Conservation (phyloP, 179 eudicot species). For the Beta corolliflora region DNA sequence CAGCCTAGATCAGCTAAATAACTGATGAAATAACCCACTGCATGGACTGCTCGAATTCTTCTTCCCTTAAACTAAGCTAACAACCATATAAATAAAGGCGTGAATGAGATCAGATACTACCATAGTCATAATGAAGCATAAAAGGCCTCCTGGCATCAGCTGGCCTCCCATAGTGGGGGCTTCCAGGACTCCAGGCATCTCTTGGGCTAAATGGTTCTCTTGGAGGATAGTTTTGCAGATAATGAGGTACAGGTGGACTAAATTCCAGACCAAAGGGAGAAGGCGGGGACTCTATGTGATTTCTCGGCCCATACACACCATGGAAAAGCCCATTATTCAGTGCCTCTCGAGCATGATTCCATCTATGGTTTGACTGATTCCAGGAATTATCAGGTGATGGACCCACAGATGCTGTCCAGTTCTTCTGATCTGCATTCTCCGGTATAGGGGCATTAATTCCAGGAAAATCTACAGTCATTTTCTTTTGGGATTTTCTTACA, state of each 20-base stretch:
- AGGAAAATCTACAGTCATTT: constrained; percentile 71
- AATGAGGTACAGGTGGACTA: constrained; percentile 25
- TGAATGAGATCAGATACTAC: constrained; percentile 31
- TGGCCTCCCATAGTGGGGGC: constrained; percentile 52
- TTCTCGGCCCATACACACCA: constrained; percentile 37
- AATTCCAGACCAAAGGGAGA: constrained; percentile 21
- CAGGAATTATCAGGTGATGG: constrained; percentile 32
- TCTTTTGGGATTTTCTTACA: constrained; percentile 41
- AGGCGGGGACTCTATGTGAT: constrained; percentile 12
- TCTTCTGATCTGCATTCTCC: constrained; percentile 63
- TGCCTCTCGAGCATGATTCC: constrained; percentile 31
- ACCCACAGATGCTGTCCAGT: constrained; percentile 52
- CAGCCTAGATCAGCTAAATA: not conserved
- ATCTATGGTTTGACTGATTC: constrained; percentile 37
- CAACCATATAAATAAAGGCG: not conserved
- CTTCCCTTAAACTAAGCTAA: constrained; percentile 9
- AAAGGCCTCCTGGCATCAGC: constrained; percentile 41
- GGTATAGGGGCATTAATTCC: constrained; percentile 90
- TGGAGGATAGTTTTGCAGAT: constrained; percentile 18
- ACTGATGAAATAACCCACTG: not conserved
- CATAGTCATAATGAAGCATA: constrained; percentile 21
- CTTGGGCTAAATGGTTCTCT: constrained; percentile 39
- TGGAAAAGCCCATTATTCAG: constrained; percentile 28
- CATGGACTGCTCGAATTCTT: constrained; percentile 4
- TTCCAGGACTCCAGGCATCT: constrained; percentile 35